Percentiles rank a stretch among this genome's conserved stretches.
phyloP scores from a whole-genome alignment of 2,329 filamentous ascomycete genomes.

The Nannizziopsis barbatae region DNA sequence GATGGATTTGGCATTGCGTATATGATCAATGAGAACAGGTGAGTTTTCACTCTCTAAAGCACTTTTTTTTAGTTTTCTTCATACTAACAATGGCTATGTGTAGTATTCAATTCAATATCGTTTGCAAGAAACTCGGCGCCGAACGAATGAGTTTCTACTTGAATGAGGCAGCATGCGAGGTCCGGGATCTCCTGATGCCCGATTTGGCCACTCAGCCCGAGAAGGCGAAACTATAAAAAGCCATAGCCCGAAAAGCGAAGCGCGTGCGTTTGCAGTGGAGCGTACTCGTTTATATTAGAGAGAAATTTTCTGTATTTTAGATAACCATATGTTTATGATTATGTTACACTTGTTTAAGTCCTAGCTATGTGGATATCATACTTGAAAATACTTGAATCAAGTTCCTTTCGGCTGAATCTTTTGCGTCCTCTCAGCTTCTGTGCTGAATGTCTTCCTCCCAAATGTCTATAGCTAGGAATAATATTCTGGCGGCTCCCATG shows the following conservation, averaged over 20 bases:
- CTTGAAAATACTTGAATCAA: no score
- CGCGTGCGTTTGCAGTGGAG: not conserved
- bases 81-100: slow-evolving; percentile 4
- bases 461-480: no score
- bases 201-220: slow-evolving; percentile 55
- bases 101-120: slow-evolving; percentile 97
- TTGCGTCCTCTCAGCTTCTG: no score
- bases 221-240: slow-evolving; percentile 72
- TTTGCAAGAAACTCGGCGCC: slow-evolving; percentile 82
- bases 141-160: slow-evolving; percentile 93
- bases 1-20: slow-evolving; percentile 95
- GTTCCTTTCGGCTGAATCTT: no score
- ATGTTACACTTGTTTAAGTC: not conserved
- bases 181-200: slow-evolving; percentile 74
- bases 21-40: slow-evolving; percentile 99
- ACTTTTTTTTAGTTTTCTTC: not conserved
- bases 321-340: not conserved
- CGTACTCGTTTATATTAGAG: not conserved
- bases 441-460: no score
- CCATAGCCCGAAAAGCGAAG: not conserved
- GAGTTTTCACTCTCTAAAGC: slow-evolving; percentile 20
- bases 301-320: not conserved
- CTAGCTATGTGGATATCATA: no score
- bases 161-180: slow-evolving; percentile 82
- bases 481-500: no score